phyloP scores from a whole-genome alignment of 2,329 filamentous ascomycete species.

The Stagonosporopsis tanaceti region DNA sequence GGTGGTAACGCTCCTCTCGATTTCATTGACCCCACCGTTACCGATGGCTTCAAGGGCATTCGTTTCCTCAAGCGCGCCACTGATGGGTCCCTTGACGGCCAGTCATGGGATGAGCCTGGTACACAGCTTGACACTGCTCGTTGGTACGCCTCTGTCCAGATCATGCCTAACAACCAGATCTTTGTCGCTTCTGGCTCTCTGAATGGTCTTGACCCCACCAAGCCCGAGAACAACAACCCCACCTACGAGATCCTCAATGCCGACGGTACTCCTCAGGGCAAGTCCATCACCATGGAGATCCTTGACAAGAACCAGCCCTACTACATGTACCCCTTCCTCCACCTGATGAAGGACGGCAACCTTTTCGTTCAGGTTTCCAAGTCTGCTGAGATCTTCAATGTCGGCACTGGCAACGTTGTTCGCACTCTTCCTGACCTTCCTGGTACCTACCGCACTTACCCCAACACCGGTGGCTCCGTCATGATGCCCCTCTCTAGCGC shows the following conservation, averaged over 20 bases:
- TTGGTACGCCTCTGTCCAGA: conserved; percentile 70
- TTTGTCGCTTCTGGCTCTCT: conserved; percentile 68
- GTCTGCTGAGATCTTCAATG: conserved; percentile 64
- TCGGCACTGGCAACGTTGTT: conserved; percentile 55
- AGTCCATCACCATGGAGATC: conserved; percentile 61
- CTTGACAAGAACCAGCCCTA: conserved; percentile 67
- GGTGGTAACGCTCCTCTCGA: conserved; percentile 66
- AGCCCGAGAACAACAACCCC: conserved; percentile 67
- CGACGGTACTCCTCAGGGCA: conserved; percentile 57
- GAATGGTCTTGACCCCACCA: conserved; percentile 65
- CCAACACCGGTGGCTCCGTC: conserved; percentile 67
- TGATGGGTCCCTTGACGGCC: conserved; percentile 57
- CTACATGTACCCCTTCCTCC: conserved; percentile 71
- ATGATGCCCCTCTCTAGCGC: conserved; percentile 61
- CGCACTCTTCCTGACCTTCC: conserved; percentile 61
- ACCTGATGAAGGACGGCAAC: conserved; percentile 64
- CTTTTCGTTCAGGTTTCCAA: conserved; percentile 66
- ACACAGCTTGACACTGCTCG: conserved; percentile 62
- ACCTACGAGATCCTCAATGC: conserved; percentile 67
- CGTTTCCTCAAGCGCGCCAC: conserved; percentile 60
- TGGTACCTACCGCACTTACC: conserved; percentile 66
- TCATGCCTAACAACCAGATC: conserved; percentile 63
- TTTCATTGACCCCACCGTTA: conserved; percentile 65
- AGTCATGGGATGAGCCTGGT: conserved; percentile 64
- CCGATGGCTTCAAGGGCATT: conserved; percentile 66